Evolutionary conservation across 1,284 basidiomycete genomes (phyloP).

Genomic region (Rhodotorula sp.): DNA sequence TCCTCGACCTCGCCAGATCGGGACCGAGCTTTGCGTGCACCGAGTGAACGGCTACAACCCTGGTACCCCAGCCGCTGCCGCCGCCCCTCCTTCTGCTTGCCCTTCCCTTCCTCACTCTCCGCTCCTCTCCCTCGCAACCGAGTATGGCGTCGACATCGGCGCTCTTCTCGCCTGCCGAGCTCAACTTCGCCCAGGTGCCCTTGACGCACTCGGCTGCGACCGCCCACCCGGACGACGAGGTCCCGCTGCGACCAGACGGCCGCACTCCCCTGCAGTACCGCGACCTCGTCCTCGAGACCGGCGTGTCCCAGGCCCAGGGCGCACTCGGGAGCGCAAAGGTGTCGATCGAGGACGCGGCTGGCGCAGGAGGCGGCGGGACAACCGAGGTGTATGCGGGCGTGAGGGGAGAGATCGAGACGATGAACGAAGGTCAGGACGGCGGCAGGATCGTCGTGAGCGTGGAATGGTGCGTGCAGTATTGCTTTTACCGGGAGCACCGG

Average conservation of each 20-base stretch:
- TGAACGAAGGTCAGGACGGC: conserved; percentile 12
- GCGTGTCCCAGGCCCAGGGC: conserved; percentile 33
- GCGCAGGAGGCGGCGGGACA: conserved; percentile 10
- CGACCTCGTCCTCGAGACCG: conserved; percentile 36
- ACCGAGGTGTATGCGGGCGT: conserved; percentile 40
- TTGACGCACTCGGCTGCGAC: conserved; percentile 9
- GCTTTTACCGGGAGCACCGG: background rate
- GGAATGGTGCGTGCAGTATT: conserved; percentile 24
- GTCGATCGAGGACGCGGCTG: conserved; percentile 19
- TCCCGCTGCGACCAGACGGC: conserved; percentile 34
- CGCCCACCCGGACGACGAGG: background rate
- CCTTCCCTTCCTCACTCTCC: background rate
- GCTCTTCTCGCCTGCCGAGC: conserved; percentile 39
- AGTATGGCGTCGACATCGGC: conserved; percentile 31
- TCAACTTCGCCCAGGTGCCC: conserved; percentile 32
- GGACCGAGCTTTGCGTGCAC: too few relatives aligned
- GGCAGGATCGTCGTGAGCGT: conserved; percentile 29
- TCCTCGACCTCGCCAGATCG: too few relatives aligned
- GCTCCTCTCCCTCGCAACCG: background rate
- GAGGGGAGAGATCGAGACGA: conserved; percentile 35
- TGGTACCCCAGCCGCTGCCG: background rate
- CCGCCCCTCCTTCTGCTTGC: background rate
- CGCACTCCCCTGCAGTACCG: conserved; percentile 33
- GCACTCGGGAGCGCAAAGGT: conserved; percentile 33
- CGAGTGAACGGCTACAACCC: too few relatives aligned